Conservation (phyloP, 2,329 filamentous ascomycete species). For the Lasiodiplodia gonubiensis region DNA sequence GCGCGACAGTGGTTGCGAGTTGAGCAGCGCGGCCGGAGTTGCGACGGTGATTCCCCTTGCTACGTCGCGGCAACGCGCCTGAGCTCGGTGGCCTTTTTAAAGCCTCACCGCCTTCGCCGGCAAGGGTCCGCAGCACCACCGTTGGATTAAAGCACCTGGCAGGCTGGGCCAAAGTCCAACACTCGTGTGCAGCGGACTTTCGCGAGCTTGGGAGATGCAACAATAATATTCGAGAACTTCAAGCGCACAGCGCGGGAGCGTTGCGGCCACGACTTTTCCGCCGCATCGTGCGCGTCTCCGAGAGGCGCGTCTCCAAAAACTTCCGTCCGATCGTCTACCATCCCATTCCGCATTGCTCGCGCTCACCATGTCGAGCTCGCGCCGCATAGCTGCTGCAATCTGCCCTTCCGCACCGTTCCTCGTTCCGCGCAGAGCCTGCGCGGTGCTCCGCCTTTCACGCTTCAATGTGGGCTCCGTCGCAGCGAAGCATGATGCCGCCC, state of each 20-base stretch:
- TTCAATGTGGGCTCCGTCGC: not conserved
- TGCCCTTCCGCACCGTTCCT: conserved; percentile 46
- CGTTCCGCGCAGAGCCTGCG: conserved; percentile 33
- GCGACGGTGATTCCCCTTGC: conserved; percentile 26
- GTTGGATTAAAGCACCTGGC: too few relatives aligned
- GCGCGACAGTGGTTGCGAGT: conserved; percentile 5
- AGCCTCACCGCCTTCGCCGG: conserved; percentile 26
- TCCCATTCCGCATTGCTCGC: not conserved
- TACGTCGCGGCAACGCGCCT: not conserved
- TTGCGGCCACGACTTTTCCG: not conserved
- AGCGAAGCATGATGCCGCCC: conserved; percentile 15
- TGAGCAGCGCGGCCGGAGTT: conserved; percentile 14
- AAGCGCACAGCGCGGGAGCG: not conserved
- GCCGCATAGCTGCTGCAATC: conserved; percentile 37
- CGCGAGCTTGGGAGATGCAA: not conserved
- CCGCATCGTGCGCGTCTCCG: not conserved
- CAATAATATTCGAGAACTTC: not conserved
- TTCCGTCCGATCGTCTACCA: not conserved
- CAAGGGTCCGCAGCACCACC: not conserved
- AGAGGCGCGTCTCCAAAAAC: conserved; percentile 12
- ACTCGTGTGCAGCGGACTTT: not conserved
- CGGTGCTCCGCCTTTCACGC: not conserved
- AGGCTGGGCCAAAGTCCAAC: too few relatives aligned
- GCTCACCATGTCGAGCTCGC: conserved; percentile 1
- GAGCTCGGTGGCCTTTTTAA: conserved; percentile 28